phyloP scores from a whole-genome alignment of 1,284 basidiomycete species.

The Anthracocystis walkeri region DNA sequence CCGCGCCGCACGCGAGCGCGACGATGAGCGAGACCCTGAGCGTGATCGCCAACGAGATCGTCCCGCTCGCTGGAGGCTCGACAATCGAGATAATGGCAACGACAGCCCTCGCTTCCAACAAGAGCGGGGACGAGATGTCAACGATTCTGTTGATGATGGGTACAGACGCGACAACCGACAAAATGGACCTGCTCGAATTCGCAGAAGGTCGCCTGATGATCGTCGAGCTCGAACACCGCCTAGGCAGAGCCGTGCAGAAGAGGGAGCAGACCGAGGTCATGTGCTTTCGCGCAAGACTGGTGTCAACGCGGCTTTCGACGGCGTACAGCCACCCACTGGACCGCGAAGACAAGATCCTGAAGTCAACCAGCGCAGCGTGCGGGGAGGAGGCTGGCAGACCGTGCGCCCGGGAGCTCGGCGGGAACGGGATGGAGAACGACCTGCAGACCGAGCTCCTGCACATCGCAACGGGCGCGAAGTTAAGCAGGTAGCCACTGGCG shows the following conservation, averaged over 20 bases:
- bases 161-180: too few species aligned
- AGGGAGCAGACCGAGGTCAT: constrained; percentile 27
- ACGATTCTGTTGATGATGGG: background rate
- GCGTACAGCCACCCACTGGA: constrained; percentile 28
- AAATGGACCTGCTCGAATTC: background rate
- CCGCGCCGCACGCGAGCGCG: constrained; percentile 9
- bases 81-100: constrained; percentile 12
- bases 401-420: constrained; percentile 31
- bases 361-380: constrained; percentile 29
- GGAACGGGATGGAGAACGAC: constrained; percentile 8
- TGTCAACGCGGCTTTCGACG: constrained; percentile 14
- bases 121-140: constrained; percentile 8
- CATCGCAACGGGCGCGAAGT: constrained; percentile 17
- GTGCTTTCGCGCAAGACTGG: constrained; percentile 34
- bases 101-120: background rate
- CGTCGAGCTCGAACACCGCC: constrained; percentile 24
- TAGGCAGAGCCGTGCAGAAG: constrained; percentile 9
- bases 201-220: constrained; percentile 16
- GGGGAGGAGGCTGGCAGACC: constrained; percentile 44
- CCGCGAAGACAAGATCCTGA: constrained; percentile 28
- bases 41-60: constrained; percentile 23
- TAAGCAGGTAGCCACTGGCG: background rate
- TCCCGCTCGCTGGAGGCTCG: constrained; percentile 36
- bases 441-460: background rate
- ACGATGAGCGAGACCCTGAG: constrained; percentile 10